Base-by-base conservation (phyloP, 345 rosid species). In the Camelina sativa region DNA sequence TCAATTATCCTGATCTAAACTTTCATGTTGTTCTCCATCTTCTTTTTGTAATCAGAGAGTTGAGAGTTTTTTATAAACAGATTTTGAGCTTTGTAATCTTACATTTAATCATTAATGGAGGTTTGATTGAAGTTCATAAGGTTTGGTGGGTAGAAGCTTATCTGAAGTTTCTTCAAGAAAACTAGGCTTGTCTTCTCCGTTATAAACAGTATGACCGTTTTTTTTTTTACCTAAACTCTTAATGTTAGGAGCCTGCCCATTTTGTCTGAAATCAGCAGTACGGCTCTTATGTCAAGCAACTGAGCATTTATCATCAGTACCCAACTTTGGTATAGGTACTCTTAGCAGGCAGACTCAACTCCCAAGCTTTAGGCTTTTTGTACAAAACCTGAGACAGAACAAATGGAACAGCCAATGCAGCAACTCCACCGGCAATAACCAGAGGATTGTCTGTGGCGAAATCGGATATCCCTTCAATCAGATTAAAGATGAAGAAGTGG, bases 121-220 rank as follows among this genome's bases (percentile, higher is more conserved):
- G 22, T 20, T 20, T 20, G 22, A 20, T 20, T 20, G 22, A 20
- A 20, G 22, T 20, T 20, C 22, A 20, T 20, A 20, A 20, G 22
- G 22, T 20, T 20, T 20, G 22, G 22, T 20, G 22, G 22, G 22
- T 20, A 20, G 22, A 20, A 20, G 22, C 22, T 20, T 20, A 20
- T 20, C 22, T 20, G 22, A 71, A 95, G 83, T 77, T 86, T 95
- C 88, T 92, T 90, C 84, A 95, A 69, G 83, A 95, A 95, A 20
- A 68, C 91, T 87, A 5, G 87, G 78, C 82, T 95, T 95, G 73
- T 95, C 97, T 61, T 85, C 91, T 59, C 92, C 90, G 13, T 86
- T 76, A 52, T 85, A 95, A 72, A 78, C 83, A 82, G 80, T 62
- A 1, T 1, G 92, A 64, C 87, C 0, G 93, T 53, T 76, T 86